Evolutionary conservation across 352 stramenopile species (phyloP), one percentile per base, ranked within the genome.

Genomic region (Phytophthora multivora): DNA sequence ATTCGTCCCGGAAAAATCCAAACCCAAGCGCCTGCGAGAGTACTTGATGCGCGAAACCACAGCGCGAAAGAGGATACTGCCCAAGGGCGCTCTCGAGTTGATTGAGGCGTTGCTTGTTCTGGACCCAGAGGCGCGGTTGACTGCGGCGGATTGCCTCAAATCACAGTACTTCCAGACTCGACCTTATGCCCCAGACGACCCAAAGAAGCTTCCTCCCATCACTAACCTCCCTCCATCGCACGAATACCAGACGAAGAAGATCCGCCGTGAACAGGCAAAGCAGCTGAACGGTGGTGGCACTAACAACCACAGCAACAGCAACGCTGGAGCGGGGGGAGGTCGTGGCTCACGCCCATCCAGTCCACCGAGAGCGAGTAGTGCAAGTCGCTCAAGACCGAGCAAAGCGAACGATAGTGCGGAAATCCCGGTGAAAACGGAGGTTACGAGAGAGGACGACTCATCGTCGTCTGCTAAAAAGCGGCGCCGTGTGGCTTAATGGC

Each of bases 91-190:
- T 18, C 69, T 98, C 12, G 95, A 99, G 54, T 73, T 99, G 43
- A 89, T 99, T 31, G 84, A 92, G 47, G 88, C 93, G 53, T 88
- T 99, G 69, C 79, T 99, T 7, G 89, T 96, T 43, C 95, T 98
- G 59, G 96, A 99, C 73, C 97, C 97, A 3, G 87, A 97, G 35
- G 83, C 96, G 58, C 81, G 97, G 4, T 80, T 99, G 46, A 98
- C 95, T 0, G 95, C 96, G 0, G 75, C 92, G 1, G 87, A 97
- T 41, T 97, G 95, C 18, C 68, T 99, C 33, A 89, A 96, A 46
- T 90, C 98, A 70, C 68, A 81, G 3, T 99, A 98, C 69, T 99
- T 99, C 77, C 81, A 89, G 35, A 59, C 69, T 10, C 73, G 86
- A 1, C 88, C 88, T n/a, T 85, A 76, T 43, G 73, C 82, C 2